A percentile compares a stretch with the other conserved stretches of the same genome.
phyloP scores from a whole-genome alignment of 169 alveolate genomes.

The Perkinsus olseni region DNA sequence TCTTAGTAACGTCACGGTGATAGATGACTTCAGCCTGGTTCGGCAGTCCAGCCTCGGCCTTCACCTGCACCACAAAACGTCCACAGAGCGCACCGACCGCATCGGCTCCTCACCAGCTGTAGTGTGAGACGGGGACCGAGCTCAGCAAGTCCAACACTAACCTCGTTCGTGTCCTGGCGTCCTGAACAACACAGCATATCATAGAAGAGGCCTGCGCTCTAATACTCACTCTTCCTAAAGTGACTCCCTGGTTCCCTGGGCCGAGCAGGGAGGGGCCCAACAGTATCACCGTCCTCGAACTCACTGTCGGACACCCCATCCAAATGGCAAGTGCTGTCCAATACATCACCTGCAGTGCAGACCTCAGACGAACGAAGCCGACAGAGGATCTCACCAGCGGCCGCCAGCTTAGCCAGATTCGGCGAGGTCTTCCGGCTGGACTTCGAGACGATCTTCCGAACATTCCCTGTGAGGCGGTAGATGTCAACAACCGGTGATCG shows the following conservation, averaged over 20 bases:
- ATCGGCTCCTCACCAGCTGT: not conserved
- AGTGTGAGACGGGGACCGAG: not conserved
- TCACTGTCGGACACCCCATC: not conserved
- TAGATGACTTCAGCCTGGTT: not conserved
- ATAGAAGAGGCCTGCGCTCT: too few relatives aligned
- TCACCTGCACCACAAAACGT: not conserved
- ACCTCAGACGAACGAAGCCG: not conserved
- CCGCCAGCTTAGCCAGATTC: not conserved
- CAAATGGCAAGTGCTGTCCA: not conserved
- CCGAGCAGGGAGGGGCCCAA: not conserved
- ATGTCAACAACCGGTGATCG: too few relatives aligned
- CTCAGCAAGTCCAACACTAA: not conserved
- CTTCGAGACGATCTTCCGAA: not conserved
- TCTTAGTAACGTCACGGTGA: not conserved
- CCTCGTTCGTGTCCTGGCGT: not conserved
- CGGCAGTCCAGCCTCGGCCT: slow-evolving; percentile 2
- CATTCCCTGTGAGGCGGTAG: not conserved
- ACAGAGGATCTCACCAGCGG: not conserved
- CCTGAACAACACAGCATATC: too few relatives aligned
- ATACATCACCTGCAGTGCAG: not conserved
- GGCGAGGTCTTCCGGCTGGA: not conserved
- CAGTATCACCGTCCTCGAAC: not conserved
- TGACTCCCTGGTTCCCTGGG: not conserved
- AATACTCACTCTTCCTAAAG: not conserved
- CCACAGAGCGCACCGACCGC: not conserved